Evolutionary conservation across 176 grass and related monocot genomes (phyloP).

Genomic region (Aechmea fasciata): DNA sequence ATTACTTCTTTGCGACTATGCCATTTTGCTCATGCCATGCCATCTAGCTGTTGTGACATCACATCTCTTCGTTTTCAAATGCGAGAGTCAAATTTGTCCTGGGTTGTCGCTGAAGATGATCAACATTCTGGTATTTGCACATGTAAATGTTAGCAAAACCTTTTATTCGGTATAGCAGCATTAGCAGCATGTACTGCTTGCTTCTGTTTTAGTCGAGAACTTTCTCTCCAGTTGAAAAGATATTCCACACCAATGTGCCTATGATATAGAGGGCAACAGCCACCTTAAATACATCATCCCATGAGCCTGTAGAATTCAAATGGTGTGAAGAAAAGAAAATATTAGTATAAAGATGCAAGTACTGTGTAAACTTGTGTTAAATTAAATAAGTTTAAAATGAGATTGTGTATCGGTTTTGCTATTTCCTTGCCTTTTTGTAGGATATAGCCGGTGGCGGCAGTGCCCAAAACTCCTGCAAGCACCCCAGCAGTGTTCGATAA

Average conservation of each 20-base stretch:
- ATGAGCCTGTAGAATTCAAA: conserved; percentile 54
- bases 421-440: conserved; percentile 58
- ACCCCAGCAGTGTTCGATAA: conserved; percentile 92
- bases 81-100: too few species aligned
- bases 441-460: conserved; percentile 83
- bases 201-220: conserved; percentile 54
- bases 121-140: not conserved
- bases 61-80: too few species aligned
- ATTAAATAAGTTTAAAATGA: not conserved
- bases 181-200: not conserved
- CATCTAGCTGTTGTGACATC: too few species aligned
- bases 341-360: not conserved
- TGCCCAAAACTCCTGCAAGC: conserved; percentile 91
- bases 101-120: conserved; percentile 11
- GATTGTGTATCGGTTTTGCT: not conserved
- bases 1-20: too few species aligned
- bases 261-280: conserved; percentile 65
- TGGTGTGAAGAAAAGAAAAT: not conserved
- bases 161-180: not conserved
- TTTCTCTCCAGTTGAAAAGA: conserved; percentile 83
- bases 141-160: conserved; percentile 23
- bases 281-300: conserved; percentile 91
- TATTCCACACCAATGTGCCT: conserved; percentile 87
- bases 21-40: too few species aligned
- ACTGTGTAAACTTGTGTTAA: too few species aligned